phyloP scores from a whole-genome alignment of 2,329 filamentous ascomycete species.

The Diaporthe vaccinii region DNA sequence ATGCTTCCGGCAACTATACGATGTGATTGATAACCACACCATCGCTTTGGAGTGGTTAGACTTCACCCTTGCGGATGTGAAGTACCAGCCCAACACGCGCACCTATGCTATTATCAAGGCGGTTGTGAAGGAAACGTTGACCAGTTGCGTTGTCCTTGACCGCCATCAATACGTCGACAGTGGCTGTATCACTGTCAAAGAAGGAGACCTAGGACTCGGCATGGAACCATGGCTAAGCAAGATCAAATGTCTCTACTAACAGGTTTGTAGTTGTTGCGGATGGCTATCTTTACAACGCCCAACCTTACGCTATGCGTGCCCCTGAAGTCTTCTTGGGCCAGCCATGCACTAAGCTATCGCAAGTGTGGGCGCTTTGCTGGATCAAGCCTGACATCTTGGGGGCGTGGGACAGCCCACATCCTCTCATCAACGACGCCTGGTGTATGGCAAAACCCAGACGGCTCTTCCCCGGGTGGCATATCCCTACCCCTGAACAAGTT shows the following conservation, averaged over 20 bases:
- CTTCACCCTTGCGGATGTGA: background rate
- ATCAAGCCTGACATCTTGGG: background rate
- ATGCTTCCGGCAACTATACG: constrained; percentile 5
- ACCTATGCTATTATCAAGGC: background rate
- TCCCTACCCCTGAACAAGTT: background rate
- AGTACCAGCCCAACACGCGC: background rate
- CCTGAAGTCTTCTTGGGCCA: constrained; percentile 6
- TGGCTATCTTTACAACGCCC: background rate
- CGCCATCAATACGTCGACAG: background rate
- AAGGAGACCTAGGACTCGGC: background rate
- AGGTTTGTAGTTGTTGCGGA: background rate
- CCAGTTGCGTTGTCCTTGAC: background rate
- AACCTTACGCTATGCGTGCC: background rate
- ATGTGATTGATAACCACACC: constrained; percentile 2
- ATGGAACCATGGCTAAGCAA: background rate
- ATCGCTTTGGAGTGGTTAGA: constrained; percentile 3
- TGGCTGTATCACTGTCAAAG: background rate
- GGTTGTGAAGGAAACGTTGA: background rate
- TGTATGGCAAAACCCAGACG: background rate
- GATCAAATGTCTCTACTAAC: background rate
- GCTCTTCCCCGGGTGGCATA: background rate
- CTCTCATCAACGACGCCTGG: background rate
- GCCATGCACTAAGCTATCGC: background rate
- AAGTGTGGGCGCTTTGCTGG: constrained; percentile 1
- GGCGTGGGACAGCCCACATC: background rate